Base-by-base conservation (phyloP, 2,329 filamentous ascomycete species). In the Aspergillus latus region DNA sequence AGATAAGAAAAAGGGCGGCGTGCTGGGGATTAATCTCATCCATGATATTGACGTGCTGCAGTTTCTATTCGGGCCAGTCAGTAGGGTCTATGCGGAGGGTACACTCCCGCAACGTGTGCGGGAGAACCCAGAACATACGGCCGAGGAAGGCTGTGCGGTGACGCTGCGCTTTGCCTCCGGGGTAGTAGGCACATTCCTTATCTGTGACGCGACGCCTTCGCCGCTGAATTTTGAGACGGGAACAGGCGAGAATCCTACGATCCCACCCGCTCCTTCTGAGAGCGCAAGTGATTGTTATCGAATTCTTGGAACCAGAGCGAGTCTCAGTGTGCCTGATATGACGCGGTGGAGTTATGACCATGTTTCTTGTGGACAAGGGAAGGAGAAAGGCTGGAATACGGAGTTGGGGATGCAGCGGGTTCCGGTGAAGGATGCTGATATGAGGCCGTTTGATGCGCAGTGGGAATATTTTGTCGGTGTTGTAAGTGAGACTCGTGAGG, bases 41-140 rank as follows among this genome's bases (percentile, higher is more conserved):
- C 83, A 86, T 62, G 84, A 86, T 49, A 71, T 86, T 37, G 84
- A 86, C 58, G 69, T 84, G 0, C 70, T 86, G 15, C 82, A 85
- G 46, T 79, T 80, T 65, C 69, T 85, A 1, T 76, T 86, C 29
- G 82, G 82, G 0, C 77, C 80, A 0, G 80, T 86, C 28, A 64
- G 66, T 0, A 72, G 78, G 0, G 78, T 85, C 0, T 77, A 80
- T 34, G 82, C 80, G 0, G 80, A 85, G 60, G 70, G 73, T 49
- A 78, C 74, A 0, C 47, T 65, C 0, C 75, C 78, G 0, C 76
- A 78, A 32, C 73, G 83, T 0, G 70, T 71, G 2, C 9, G 3
- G 2, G 9, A 15, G 0, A 39, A 45, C 3, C 62, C 63, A 0
- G 57, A 60, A 0, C 77, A 80, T 53, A 72, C 75, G 2, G 82